Evolutionary conservation across 306 rosid species (phyloP).

Genomic region (Fagus sylvatica): DNA sequence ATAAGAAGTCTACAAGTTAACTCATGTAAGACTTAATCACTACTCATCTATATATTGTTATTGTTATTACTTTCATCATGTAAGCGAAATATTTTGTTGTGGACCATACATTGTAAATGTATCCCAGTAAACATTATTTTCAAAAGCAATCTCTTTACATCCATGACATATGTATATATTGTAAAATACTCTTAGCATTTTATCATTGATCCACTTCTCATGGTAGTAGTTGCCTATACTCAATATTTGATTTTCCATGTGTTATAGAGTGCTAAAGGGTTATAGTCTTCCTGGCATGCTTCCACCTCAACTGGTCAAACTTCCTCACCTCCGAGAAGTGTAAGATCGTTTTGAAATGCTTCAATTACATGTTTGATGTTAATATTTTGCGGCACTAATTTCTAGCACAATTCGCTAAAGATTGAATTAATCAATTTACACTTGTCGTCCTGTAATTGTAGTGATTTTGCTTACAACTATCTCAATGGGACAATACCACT

Average conservation of each 20-base stretch:
- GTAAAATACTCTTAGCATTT: background rate
- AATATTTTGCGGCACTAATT: background rate
- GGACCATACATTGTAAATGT: background rate
- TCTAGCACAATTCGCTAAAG: background rate
- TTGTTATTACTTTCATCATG: too few species aligned
- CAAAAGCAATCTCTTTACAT: background rate
- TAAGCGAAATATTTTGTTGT: background rate
- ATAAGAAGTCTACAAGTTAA: too few species aligned
- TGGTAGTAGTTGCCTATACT: conserved; percentile 5
- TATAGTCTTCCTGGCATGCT: conserved; percentile 68
- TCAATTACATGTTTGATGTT: background rate
- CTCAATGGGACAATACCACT: conserved; percentile 25
- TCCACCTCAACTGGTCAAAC: conserved; percentile 77
- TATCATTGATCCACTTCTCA: conserved; percentile 4
- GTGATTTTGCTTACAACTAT: conserved; percentile 36
- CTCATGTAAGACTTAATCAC: too few species aligned
- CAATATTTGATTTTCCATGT: conserved; percentile 7
- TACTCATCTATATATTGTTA: background rate
- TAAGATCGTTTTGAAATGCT: conserved; percentile 41
- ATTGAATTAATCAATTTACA: background rate
- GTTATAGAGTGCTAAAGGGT: conserved; percentile 50
- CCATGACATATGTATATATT: background rate
- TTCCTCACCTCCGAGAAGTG: conserved; percentile 68
- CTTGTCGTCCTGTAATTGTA: background rate
- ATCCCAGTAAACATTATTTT: background rate